Percentiles rank a stretch among this genome's conserved stretches.
Conservation (phyloP, 352 stramenopile species). For the Pilasporangium apinafurcum region DNA sequence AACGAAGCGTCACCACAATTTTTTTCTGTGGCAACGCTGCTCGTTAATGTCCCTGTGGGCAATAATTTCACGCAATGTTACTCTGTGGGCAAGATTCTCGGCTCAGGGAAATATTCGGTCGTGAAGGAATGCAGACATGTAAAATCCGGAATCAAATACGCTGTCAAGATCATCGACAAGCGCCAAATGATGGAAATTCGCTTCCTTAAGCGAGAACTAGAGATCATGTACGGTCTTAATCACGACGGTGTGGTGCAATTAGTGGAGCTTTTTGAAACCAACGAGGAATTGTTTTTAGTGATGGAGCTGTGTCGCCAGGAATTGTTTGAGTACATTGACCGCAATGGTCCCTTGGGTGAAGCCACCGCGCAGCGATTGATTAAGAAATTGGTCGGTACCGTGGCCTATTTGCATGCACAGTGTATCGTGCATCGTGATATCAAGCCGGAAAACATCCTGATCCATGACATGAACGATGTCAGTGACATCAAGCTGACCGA, state of each 20-base stretch:
- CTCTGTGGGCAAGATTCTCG: constrained; percentile 40
- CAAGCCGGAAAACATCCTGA: constrained; percentile 82
- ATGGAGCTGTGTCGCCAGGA: constrained; percentile 78
- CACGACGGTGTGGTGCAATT: constrained; percentile 77
- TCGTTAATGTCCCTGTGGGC: constrained; percentile 57
- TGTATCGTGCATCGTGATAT: constrained; percentile 85
- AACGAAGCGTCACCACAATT: constrained; percentile 38
- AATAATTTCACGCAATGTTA: constrained; percentile 58
- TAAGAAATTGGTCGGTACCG: constrained; percentile 63
- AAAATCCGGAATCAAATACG: constrained; percentile 24
- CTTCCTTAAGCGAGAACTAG: constrained; percentile 82
- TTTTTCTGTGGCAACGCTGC: constrained; percentile 58
- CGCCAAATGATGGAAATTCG: constrained; percentile 71
- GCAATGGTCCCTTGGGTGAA: constrained; percentile 65
- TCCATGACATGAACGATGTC: constrained; percentile 54
- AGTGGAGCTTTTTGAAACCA: constrained; percentile 71
- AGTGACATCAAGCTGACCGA: constrained; percentile 79
- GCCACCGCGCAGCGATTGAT: constrained; percentile 59
- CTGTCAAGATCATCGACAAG: constrained; percentile 85
- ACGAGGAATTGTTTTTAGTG: constrained; percentile 71
- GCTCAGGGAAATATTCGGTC: constrained; percentile 74
- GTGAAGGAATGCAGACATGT: constrained; percentile 56
- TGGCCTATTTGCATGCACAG: constrained; percentile 79
- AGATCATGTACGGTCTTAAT: constrained; percentile 74
- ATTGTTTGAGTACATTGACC: constrained; percentile 80